Evolutionary conservation across 2,329 filamentous ascomycete species (phyloP).

Genomic region (Venturia carpophila): DNA sequence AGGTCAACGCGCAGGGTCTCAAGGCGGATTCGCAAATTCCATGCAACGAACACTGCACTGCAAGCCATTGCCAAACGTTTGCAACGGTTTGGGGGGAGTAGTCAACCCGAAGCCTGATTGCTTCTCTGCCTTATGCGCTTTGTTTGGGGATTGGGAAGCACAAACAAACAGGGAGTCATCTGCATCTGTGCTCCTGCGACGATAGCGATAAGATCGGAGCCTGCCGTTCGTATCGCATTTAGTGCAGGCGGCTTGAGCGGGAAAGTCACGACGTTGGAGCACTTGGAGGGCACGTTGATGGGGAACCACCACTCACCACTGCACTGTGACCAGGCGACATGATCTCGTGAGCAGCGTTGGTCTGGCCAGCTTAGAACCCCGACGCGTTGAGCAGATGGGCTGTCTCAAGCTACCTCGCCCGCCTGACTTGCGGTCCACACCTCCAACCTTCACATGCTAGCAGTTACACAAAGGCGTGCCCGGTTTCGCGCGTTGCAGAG

Average conservation of each 20-base stretch:
- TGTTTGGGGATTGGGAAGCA: conserved; percentile 7
- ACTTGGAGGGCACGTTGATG: not conserved
- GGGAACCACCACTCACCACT: no score
- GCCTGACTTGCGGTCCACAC: conserved; percentile 6
- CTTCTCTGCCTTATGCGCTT: not conserved
- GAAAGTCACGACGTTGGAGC: not conserved
- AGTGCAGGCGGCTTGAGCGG: conserved; percentile 2
- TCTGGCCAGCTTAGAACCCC: not conserved
- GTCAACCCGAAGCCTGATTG: not conserved
- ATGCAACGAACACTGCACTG: not conserved
- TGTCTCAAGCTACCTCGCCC: conserved; percentile 4
- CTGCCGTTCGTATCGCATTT: not conserved
- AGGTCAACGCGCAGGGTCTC: conserved; percentile 11
- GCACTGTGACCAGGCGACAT: not conserved
- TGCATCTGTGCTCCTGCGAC: not conserved
- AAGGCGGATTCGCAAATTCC: not conserved
- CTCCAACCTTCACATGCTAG: not conserved
- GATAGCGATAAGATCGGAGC: conserved; percentile 11
- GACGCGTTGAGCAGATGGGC: not conserved
- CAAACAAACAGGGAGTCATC: not conserved
- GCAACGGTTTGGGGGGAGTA: not conserved
- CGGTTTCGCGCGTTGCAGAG: not conserved
- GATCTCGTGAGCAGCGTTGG: not conserved
- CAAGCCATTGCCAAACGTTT: not conserved
- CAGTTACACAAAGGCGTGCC: not conserved